These are phyloP conservation scores for Tillandsia leiboldiana DNA, from an alignment of 176 grass and related monocot species.

Conservation along the genomic window DNA sequence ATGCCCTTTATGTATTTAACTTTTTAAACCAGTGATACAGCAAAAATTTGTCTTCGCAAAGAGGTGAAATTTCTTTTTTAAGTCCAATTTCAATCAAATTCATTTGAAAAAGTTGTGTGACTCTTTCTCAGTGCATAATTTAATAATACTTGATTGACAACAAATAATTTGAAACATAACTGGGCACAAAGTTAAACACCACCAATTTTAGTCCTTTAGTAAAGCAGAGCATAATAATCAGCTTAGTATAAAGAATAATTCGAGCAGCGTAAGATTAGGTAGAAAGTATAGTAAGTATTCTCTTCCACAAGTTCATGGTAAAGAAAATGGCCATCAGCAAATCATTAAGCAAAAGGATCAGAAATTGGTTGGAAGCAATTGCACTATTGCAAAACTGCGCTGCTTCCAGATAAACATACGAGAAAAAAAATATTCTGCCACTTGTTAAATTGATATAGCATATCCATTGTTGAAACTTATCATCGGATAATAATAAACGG, in stretches of 20 bases:
- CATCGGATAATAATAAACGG: neutral
- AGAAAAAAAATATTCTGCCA: neutral
- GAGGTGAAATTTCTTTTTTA: conserved; percentile 8
- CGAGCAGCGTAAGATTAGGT: too few species aligned
- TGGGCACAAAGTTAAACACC: too few species aligned
- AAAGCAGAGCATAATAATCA: too few species aligned
- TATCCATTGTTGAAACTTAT: neutral
- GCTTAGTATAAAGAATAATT: too few species aligned
- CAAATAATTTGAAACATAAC: neutral
- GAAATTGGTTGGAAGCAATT: neutral
- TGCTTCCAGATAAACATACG: too few species aligned
- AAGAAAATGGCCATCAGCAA: neutral
- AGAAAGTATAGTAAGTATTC: too few species aligned
- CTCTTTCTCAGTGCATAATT: neutral
- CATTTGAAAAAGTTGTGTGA: neutral
- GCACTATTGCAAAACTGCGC: too few species aligned
- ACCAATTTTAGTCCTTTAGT: too few species aligned
- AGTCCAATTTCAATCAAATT: neutral
- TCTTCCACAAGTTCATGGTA: neutral
- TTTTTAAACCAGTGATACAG: neutral
- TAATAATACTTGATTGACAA: neutral
- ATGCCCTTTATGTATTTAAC: neutral
- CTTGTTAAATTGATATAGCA: neutral
- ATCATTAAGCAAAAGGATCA: neutral
- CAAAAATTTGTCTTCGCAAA: neutral